Evolutionary conservation across 1,139 yeast species (phyloP), one percentile per base, ranked within the genome.

Genomic region (Meyerozyma elateridarum): DNA sequence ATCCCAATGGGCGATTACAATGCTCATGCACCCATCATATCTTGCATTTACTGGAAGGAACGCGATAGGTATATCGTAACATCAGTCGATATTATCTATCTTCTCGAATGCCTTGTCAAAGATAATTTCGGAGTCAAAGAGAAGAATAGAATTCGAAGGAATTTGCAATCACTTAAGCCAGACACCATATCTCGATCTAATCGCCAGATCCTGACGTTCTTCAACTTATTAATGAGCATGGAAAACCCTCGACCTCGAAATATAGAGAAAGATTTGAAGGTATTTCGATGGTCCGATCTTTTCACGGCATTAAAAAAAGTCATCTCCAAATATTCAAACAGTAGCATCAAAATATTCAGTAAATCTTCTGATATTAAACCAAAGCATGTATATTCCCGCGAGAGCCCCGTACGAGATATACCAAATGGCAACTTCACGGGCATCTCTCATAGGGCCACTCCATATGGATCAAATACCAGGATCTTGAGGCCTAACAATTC

Each of bases 211-310:
- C 61, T 62, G 27, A 45, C 67, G 15, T 76, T 80, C 44, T 81
- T 79, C 59, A 64, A 69, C 36, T 54, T 74, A 29, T 67, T 80
- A 34, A 81, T 81, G 87, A 58, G 70, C 26, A 79, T 75, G 64
- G 74, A 73, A 22, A 69, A 70, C 33, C 88, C 89, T 2, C 65
- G 79, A 41, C 88, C 88, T 4, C 59, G 88, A 26, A 79, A 79
- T 46, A 81, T 81, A 35, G 87, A 79, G 46, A 81, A 81, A 49
- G 85, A 80, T 48, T 74, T 80, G 40, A 80, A 80, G 49, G 87
- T 80, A 4, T 76, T 80, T 45, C 63, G 64, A 22, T 80, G 88
- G 88, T 46, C 56, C 15, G 67, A 69, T 34, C 56, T 80, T 22
- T 67, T 62, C 24, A 61, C 57, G 26, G 88, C 88, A 0, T 51